These are phyloP conservation scores for Penicillium hesseltinei DNA, from an alignment of 2,329 filamentous ascomycete genomes.

Conservation along the genomic window DNA sequence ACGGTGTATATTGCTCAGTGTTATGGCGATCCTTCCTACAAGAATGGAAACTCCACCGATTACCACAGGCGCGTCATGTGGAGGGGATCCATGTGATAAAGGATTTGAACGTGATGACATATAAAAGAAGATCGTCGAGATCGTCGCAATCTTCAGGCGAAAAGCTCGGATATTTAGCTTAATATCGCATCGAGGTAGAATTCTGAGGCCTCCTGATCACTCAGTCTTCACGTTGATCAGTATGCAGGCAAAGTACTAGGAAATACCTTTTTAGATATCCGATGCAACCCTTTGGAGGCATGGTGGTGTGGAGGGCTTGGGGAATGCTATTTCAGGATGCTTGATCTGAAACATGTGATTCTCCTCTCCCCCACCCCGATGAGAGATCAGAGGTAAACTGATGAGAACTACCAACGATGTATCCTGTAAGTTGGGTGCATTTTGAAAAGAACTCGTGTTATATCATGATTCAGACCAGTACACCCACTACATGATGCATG, in stretches of 20 bases:
- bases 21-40: slow-evolving; percentile 3
- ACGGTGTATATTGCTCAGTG: slow-evolving; percentile 4
- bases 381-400: not conserved
- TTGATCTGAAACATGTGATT: slow-evolving; percentile 11
- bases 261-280: not conserved
- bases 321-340: slow-evolving; percentile 1
- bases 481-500: not conserved
- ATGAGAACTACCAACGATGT: not conserved
- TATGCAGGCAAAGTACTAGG: not conserved
- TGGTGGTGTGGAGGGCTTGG: slow-evolving; percentile 1
- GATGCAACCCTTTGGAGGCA: slow-evolving; percentile 8
- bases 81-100: slow-evolving; percentile 13
- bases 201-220: slow-evolving; percentile 4
- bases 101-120: slow-evolving; percentile 2
- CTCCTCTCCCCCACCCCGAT: slow-evolving; percentile 1
- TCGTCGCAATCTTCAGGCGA: slow-evolving; percentile 5
- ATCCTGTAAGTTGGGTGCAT: not conserved
- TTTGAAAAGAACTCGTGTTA: not conserved
- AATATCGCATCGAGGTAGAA: not conserved
- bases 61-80: slow-evolving; percentile 15
- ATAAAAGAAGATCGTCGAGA: slow-evolving; percentile 8
- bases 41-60: not conserved
- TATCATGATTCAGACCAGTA: not conserved
- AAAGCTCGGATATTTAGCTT: not conserved
- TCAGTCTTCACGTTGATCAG: not conserved